Conservation (phyloP, 495 filamentous ascomycete species). For the Thermothielavioides terrestris region DNA sequence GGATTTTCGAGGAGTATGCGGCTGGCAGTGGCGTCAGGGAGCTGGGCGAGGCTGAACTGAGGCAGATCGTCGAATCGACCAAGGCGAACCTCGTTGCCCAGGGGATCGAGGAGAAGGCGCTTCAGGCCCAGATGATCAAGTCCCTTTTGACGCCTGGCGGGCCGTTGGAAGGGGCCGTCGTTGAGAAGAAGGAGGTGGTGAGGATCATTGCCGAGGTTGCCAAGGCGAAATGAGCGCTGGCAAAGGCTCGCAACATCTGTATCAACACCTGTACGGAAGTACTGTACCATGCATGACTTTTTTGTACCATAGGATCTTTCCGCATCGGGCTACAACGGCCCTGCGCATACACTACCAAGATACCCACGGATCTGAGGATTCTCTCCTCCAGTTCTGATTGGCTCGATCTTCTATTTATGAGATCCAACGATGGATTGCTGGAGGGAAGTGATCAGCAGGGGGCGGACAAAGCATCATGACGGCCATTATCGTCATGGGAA, state of each 20-base stretch:
- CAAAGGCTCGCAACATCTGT: not conserved
- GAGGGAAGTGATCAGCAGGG: not conserved
- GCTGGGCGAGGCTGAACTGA: conserved; percentile 34
- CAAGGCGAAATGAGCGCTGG: conserved; percentile 1
- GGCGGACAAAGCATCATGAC: not conserved
- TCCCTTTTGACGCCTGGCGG: conserved; percentile 25
- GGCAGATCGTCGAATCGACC: conserved; percentile 26
- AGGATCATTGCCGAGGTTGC: conserved; percentile 26
- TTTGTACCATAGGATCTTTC: not conserved
- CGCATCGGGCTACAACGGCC: not conserved
- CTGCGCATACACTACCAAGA: not conserved
- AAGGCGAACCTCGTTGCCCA: conserved; percentile 26
- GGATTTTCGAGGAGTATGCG: conserved; percentile 43
- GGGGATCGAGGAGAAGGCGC: conserved; percentile 14
- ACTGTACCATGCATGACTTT: conserved; percentile 1
- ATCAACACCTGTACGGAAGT: not conserved
- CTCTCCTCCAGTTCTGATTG: not conserved
- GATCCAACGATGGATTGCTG: no score
- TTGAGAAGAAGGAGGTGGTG: conserved; percentile 28
- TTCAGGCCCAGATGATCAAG: conserved; percentile 32
- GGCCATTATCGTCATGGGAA: not conserved
- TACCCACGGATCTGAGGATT: not conserved
- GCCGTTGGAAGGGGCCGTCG: conserved; percentile 30
- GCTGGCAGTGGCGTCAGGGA: conserved; percentile 34
- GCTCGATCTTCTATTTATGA: not conserved